Evolutionary conservation across 331 rosid genomes (phyloP).

Genomic region (Malus hybrid): DNA sequence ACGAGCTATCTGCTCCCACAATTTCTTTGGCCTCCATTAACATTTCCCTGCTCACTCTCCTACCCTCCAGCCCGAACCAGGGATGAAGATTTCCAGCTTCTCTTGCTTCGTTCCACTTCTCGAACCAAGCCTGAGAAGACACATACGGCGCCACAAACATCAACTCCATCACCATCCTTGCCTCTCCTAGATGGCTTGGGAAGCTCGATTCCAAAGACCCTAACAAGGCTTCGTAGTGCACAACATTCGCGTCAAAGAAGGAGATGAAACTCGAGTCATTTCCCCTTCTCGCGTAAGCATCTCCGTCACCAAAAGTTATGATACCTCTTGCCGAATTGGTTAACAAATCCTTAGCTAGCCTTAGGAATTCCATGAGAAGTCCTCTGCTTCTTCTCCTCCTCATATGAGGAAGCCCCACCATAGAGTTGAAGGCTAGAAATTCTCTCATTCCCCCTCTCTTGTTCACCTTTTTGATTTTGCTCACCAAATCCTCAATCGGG

Average conservation of each 20-base stretch:
- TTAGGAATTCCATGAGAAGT: constrained; percentile 28
- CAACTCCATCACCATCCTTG: constrained; percentile 38
- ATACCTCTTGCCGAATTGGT: neutral
- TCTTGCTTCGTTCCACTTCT: constrained; percentile 36
- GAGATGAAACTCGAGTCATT: constrained; percentile 23
- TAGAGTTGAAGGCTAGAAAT: constrained; percentile 50
- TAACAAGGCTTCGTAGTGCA: constrained; percentile 44
- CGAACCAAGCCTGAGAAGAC: constrained; percentile 35
- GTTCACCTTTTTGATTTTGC: constrained; percentile 23
- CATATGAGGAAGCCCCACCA: constrained; percentile 44
- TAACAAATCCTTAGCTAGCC: constrained; percentile 39
- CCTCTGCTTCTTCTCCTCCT: constrained; percentile 26
- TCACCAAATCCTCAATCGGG: constrained; percentile 27
- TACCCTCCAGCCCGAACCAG: constrained; percentile 21
- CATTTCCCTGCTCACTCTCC: constrained; percentile 28
- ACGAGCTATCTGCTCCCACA: constrained; percentile 32
- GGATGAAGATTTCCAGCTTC: neutral
- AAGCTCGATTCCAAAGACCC: constrained; percentile 40
- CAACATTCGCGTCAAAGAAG: constrained; percentile 37
- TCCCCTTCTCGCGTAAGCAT: too few relatives aligned
- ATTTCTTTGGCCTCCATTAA: constrained; percentile 38
- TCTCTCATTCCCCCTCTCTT: constrained; percentile 23
- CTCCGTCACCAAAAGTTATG: too few relatives aligned
- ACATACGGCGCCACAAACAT: constrained; percentile 45
- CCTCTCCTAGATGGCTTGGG: constrained; percentile 31